Evolutionary conservation across 2,329 filamentous ascomycete genomes (phyloP).

Genomic region (Eurotiales sp.): DNA sequence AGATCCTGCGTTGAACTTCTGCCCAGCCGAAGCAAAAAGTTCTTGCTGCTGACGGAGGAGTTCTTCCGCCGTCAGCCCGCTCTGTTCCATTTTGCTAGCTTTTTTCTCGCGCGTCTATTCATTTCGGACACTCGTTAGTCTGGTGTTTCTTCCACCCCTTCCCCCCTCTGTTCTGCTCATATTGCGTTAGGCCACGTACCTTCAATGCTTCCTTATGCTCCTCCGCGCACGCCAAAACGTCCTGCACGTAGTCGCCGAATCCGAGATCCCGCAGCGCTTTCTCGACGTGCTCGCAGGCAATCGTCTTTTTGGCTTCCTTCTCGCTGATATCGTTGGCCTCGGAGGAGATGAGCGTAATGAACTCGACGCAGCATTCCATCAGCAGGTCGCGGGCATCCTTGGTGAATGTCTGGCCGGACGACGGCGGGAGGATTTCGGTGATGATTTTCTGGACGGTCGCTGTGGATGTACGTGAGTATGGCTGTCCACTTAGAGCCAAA

Average conservation of each 20-base stretch:
- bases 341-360: constrained; percentile 96
- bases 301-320: constrained; percentile 98
- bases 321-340: constrained; percentile 99
- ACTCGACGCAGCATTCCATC: constrained; percentile 98
- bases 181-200: constrained; percentile 47
- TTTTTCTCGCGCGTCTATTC: constrained; percentile 87
- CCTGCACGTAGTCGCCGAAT: constrained; percentile 86
- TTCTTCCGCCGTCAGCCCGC: constrained; percentile 86
- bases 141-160: neutral
- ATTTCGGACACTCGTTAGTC: neutral
- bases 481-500: neutral
- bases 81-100: constrained; percentile 93
- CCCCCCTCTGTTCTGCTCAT: neutral
- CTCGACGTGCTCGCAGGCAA: constrained; percentile 95
- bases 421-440: constrained; percentile 79
- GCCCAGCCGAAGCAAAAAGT: constrained; percentile 77
- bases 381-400: constrained; percentile 93
- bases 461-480: constrained; percentile 27
- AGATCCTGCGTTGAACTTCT: constrained; percentile 58
- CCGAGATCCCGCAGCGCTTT: constrained; percentile 89
- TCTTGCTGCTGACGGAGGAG: constrained; percentile 85
- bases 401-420: constrained; percentile 77
- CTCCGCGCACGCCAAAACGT: constrained; percentile 79
- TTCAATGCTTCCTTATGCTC: constrained; percentile 93
- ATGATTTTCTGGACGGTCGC: constrained; percentile 80